A percentile compares a stretch with the other conserved stretches of the same genome.
Conservation (phyloP, 1,284 basidiomycete species). For the Gomphus bonarii region DNA sequence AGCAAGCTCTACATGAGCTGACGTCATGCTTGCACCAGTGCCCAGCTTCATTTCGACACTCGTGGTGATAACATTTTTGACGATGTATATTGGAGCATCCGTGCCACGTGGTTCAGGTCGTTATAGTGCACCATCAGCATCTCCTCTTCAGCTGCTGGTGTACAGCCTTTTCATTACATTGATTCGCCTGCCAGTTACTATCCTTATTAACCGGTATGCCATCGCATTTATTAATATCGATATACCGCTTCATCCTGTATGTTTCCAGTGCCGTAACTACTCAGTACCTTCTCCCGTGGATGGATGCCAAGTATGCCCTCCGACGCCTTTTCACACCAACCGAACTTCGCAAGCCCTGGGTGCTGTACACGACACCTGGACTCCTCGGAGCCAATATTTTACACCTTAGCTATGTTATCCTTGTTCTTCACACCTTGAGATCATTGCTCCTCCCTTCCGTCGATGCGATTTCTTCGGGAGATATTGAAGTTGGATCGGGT, state of each 20-base stretch:
- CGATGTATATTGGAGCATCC: slow-evolving; percentile 43
- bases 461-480: slow-evolving; percentile 3
- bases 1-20: not conserved
- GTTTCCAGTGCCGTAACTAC: slow-evolving; percentile 69
- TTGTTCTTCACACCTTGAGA: slow-evolving; percentile 60
- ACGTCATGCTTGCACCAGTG: slow-evolving; percentile 33
- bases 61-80: slow-evolving; percentile 44
- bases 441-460: slow-evolving; percentile 53
- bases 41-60: slow-evolving; percentile 60
- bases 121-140: slow-evolving; percentile 62
- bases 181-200: slow-evolving; percentile 69
- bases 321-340: slow-evolving; percentile 73
- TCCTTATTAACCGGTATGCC: slow-evolving; percentile 69
- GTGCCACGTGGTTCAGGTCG: slow-evolving; percentile 49
- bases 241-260: not conserved
- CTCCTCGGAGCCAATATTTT: slow-evolving; percentile 59
- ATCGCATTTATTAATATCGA: not conserved
- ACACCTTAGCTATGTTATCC: slow-evolving; percentile 57
- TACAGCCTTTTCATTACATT: slow-evolving; percentile 61
- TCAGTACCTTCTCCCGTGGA: slow-evolving; percentile 68
- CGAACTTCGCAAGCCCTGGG: slow-evolving; percentile 71
- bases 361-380: slow-evolving; percentile 77
- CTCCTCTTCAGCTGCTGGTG: slow-evolving; percentile 49
- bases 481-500: slow-evolving; percentile 11
- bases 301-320: slow-evolving; percentile 50